Evolutionary conservation across 768 basidiomycete genomes (phyloP), one percentile per base, ranked within the genome.

Genomic region (Lentinula sp.): DNA sequence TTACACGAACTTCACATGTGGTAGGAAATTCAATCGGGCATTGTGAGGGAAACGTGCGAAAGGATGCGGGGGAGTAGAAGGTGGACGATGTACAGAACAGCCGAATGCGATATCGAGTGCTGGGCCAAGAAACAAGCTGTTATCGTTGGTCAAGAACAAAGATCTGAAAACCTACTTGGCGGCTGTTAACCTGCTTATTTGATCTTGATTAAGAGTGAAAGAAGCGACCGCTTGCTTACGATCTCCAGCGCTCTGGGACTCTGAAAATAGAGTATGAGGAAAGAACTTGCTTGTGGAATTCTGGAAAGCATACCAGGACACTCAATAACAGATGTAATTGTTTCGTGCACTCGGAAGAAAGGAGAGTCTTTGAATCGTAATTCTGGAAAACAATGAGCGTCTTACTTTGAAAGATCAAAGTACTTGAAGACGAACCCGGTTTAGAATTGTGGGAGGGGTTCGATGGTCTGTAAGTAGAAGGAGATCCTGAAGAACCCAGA

Each of bases 1-100:
- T 96, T 42, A 95, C 84, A 68, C 92, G 88, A 55, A 95, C 88
- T 82, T 97, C 94, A 69, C 91, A 94, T 8, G 91, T 91, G 7
- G 88, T 85, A 23, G 94, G 94, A 66, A 96, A 97, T 77, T 97
- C 94, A 52, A 96, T 85, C 4, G 85, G 90, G 68, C 90, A 91
- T 16, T 85, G 83, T 16, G 75, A 71, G 48, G 73, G 66, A 60
- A 73, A 76, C 5, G 81, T 72, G 55, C 88, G 77, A 66, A 89
- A 88, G 12, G 79, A 75, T 20, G 77, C 71, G 15, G 78, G 72
- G 49, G 79, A 78, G 71, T 87, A 87, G 70, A 87, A 92, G 33
- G 84, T 77, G 36, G 87, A 93, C 3, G 91, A 92, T 0, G 94
- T 95, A 77, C 93, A 95, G 73, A 90, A 95, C 7, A 96, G 74